These are phyloP conservation scores for Beta lomatogona DNA, from an alignment of 179 eudicot species.

Conservation along the genomic window DNA sequence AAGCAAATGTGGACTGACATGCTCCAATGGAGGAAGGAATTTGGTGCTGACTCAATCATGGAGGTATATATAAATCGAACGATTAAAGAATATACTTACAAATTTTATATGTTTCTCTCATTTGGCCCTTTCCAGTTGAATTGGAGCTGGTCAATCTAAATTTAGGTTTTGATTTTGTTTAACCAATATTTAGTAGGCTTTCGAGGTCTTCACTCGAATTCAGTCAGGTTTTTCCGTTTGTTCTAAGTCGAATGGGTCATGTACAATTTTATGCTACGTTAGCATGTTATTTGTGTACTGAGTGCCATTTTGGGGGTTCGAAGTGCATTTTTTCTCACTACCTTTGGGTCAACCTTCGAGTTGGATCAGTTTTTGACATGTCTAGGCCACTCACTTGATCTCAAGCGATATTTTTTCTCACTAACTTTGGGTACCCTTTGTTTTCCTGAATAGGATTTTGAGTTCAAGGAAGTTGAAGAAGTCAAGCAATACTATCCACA, in stretches of 20 bases:
- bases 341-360: too few relatives aligned
- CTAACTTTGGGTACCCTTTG: background rate
- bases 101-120: background rate
- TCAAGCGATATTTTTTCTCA: background rate
- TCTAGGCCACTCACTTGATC: background rate
- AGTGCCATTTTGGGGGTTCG: background rate
- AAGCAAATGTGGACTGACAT: slow-evolving; percentile 99
- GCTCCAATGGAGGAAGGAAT: slow-evolving; percentile 96
- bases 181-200: background rate
- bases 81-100: background rate
- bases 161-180: background rate
- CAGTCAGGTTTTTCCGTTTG: background rate
- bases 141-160: background rate
- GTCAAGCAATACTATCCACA: slow-evolving; percentile 74
- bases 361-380: background rate
- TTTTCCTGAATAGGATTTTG: slow-evolving; percentile 52
- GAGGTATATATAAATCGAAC: slow-evolving; percentile 51
- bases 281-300: background rate
- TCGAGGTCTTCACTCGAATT: background rate
- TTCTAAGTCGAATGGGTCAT: background rate
- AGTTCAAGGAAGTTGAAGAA: slow-evolving; percentile 64
- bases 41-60: slow-evolving; percentile 80
- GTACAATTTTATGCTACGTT: background rate
- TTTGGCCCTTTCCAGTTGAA: background rate
- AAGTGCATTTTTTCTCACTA: background rate